These are phyloP conservation scores for Talaromyces proteolyticus DNA, from an alignment of 495 filamentous ascomycete genomes.

Conservation along the genomic window DNA sequence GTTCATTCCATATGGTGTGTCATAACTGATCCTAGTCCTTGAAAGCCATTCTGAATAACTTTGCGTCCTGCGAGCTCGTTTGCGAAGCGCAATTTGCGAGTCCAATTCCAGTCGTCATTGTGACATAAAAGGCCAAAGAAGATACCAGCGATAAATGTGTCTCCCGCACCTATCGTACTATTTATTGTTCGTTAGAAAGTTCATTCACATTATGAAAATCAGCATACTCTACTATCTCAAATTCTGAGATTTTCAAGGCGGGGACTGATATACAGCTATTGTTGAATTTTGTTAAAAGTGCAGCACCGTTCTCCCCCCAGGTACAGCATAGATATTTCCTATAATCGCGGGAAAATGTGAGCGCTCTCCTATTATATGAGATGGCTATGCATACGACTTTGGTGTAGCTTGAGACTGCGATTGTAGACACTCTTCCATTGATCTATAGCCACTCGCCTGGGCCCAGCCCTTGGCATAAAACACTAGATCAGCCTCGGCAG, in stretches of 20 bases:
- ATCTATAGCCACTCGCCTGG: slow-evolving; percentile 42
- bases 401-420: slow-evolving; percentile 33
- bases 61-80: slow-evolving; percentile 63
- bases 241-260: slow-evolving; percentile 33
- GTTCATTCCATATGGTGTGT: neutral
- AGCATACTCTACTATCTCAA: slow-evolving; percentile 58
- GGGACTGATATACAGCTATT: slow-evolving; percentile 34
- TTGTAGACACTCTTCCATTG: slow-evolving; percentile 42
- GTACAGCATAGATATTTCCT: slow-evolving; percentile 41
- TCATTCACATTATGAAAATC: neutral
- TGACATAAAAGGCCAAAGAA: slow-evolving; percentile 53
- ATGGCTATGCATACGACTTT: slow-evolving; percentile 34
- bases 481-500: slow-evolving; percentile 57
- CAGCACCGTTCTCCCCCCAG: slow-evolving; percentile 60
- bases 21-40: slow-evolving; percentile 31
- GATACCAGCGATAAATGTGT: slow-evolving; percentile 71
- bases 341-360: neutral
- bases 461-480: slow-evolving; percentile 71
- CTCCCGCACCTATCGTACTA: slow-evolving; percentile 66
- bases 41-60: slow-evolving; percentile 60
- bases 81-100: slow-evolving; percentile 52
- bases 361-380: neutral
- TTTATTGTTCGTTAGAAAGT: slow-evolving; percentile 10
- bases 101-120: slow-evolving; percentile 41
- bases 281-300: slow-evolving; percentile 33